Percentiles rank a stretch among this genome's conserved stretches.
Conservation (phyloP, 139 green algal species). For the Tetradesmus obliquus region DNA sequence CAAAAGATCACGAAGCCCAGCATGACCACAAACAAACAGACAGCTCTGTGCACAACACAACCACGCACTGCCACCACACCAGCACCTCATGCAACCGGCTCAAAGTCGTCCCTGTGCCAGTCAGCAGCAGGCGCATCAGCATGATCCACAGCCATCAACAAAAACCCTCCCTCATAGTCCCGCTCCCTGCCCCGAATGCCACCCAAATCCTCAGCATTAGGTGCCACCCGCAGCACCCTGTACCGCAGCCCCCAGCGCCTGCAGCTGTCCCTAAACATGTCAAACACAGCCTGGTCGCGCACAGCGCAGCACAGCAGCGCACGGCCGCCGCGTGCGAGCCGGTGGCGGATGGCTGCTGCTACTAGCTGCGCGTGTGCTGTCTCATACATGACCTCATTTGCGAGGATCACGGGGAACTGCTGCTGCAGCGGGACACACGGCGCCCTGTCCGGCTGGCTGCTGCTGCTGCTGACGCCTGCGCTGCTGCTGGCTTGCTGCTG, state of each 20-base stretch:
- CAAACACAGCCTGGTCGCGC: slow-evolving; percentile 67
- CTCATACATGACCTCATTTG: slow-evolving; percentile 87
- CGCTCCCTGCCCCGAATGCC: slow-evolving; percentile 57
- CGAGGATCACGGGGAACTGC: slow-evolving; percentile 75
- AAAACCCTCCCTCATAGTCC: slow-evolving; percentile 79
- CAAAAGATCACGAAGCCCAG: neutral
- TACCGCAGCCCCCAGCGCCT: slow-evolving; percentile 53
- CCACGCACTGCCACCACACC: neutral
- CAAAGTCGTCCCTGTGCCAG: slow-evolving; percentile 55
- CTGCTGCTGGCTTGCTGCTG: neutral
- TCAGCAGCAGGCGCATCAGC: neutral
- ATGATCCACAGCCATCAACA: slow-evolving; percentile 70
- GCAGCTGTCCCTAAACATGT: slow-evolving; percentile 57
- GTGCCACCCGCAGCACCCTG: slow-evolving; percentile 7
- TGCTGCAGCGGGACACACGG: slow-evolving; percentile 50
- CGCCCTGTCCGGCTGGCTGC: slow-evolving; percentile 15
- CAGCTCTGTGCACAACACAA: neutral
- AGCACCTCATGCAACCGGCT: neutral
- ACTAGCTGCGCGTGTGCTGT: slow-evolving; percentile 65
- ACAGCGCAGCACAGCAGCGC: slow-evolving; percentile 76
- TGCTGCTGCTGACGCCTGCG: neutral
- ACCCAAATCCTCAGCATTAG: slow-evolving; percentile 40
- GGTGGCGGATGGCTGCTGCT: slow-evolving; percentile 71
- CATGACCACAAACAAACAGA: neutral
- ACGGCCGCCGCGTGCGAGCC: slow-evolving; percentile 59